Percentiles rank a stretch among this genome's conserved stretches.
Conservation (phyloP, 106 monocot species). For the Dioscorea alata region DNA sequence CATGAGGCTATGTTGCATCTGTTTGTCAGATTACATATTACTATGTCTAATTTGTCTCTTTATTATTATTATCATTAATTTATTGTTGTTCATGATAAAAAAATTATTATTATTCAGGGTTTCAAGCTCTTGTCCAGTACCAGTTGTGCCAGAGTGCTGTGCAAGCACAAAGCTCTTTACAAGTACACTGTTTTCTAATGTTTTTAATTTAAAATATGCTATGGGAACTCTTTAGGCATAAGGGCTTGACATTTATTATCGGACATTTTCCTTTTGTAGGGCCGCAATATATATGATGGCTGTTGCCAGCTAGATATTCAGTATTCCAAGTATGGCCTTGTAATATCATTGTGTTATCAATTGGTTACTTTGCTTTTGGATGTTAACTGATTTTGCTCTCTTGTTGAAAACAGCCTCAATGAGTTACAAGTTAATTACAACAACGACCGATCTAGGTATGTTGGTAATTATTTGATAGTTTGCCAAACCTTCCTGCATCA, state of each 20-base stretch:
- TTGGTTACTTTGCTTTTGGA: neutral
- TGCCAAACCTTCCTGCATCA: too few relatives aligned
- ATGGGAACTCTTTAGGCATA: too few relatives aligned
- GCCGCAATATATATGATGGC: constrained; percentile 92
- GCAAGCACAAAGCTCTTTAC: constrained; percentile 73
- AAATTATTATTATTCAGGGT: constrained; percentile 39
- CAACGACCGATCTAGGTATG: constrained; percentile 96
- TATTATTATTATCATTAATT: neutral
- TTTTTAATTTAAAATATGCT: too few relatives aligned
- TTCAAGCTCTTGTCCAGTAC: constrained; percentile 95
- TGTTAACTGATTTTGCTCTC: constrained; percentile 9
- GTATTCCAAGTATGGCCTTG: constrained; percentile 68
- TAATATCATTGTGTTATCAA: neutral
- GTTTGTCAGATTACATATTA: neutral
- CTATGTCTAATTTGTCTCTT: neutral
- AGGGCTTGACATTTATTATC: too few relatives aligned
- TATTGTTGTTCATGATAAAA: neutral
- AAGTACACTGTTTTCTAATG: constrained; percentile 30
- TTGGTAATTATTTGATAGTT: neutral
- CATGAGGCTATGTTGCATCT: too few relatives aligned
- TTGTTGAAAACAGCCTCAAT: constrained; percentile 54
- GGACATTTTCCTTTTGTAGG: constrained; percentile 29
- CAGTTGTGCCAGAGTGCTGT: constrained; percentile 65
- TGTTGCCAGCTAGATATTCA: constrained; percentile 97
- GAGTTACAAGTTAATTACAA: constrained; percentile 98